These are phyloP conservation scores for Pleurotus pulmonarius DNA, from an alignment of 768 basidiomycete species.

Conservation along the genomic window DNA sequence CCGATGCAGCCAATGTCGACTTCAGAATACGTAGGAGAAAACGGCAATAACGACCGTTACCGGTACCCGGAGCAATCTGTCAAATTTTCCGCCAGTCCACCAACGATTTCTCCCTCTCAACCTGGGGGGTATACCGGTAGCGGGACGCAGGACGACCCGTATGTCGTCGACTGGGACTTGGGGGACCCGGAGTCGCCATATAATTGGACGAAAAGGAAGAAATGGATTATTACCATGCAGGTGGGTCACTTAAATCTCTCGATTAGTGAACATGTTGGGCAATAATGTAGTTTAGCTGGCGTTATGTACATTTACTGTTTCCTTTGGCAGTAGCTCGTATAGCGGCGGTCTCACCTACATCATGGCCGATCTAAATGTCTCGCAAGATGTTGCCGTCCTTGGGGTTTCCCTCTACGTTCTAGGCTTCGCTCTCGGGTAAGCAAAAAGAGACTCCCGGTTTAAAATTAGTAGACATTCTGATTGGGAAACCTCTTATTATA, in stretches of 20 bases:
- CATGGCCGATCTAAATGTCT: conserved; percentile 42
- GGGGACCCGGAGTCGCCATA: conserved; percentile 53
- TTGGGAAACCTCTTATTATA: conserved; percentile 13
- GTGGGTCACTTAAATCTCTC: conserved; percentile 19
- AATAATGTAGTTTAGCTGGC: conserved; percentile 32
- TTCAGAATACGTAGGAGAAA: conserved; percentile 3
- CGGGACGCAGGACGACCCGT: conserved; percentile 47
- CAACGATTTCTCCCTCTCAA: conserved; percentile 10
- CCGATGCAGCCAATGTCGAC: conserved; percentile 4
- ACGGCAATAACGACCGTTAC: conserved; percentile 1
- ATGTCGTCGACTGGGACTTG: conserved; percentile 49
- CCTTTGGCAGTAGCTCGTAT: conserved; percentile 58
- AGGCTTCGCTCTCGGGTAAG: conserved; percentile 57
- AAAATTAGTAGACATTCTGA: not conserved
- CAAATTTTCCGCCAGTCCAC: not conserved
- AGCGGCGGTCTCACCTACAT: conserved; percentile 45
- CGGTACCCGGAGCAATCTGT: conserved; percentile 10
- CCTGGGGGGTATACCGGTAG: conserved; percentile 34
- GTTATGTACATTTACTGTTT: conserved; percentile 51
- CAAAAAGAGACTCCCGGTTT: conserved; percentile 5
- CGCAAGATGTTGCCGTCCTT: conserved; percentile 49
- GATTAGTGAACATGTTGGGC: not conserved
- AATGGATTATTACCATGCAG: conserved; percentile 55
- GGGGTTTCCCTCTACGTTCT: conserved; percentile 63
- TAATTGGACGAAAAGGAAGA: conserved; percentile 44